Conservation (phyloP, 1,284 basidiomycete species). For the Ustilago trichophora region DNA sequence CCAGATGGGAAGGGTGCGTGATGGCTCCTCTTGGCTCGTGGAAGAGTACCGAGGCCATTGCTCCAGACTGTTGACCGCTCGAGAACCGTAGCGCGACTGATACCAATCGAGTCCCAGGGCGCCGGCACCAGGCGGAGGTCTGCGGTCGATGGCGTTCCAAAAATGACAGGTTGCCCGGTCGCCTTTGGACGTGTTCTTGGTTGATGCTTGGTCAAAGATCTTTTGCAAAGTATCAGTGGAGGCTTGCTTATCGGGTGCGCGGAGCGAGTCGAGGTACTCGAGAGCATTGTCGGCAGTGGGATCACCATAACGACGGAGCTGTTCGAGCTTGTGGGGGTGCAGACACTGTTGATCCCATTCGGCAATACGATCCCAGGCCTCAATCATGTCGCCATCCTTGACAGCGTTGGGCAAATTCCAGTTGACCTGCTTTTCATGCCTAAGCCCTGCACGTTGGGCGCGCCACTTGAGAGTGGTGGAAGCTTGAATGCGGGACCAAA, state of each 20-base stretch:
- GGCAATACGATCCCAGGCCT: constrained; percentile 51
- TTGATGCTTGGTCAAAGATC: constrained; percentile 23
- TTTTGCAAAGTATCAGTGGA: constrained; percentile 17
- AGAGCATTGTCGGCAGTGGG: constrained; percentile 23
- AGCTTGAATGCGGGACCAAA: constrained; percentile 16
- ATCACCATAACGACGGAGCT: constrained; percentile 25
- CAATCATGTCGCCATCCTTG: constrained; percentile 42
- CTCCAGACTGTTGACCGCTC: neutral
- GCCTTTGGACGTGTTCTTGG: too few species aligned
- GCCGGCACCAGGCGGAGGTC: constrained; percentile 49
- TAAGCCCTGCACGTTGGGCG: constrained; percentile 1
- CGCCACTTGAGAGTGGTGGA: constrained; percentile 15
- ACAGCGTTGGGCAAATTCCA: constrained; percentile 25
- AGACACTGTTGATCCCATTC: constrained; percentile 55
- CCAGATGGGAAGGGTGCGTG: constrained; percentile 9
- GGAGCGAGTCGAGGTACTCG: constrained; percentile 1
- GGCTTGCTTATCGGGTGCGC: neutral
- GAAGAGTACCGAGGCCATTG: constrained; percentile 58
- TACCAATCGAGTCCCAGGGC: constrained; percentile 52
- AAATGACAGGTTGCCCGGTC: constrained; percentile 1
- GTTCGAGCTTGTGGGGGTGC: constrained; percentile 39
- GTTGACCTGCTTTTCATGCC: constrained; percentile 26
- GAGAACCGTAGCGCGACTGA: constrained; percentile 32
- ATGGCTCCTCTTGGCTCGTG: constrained; percentile 7
- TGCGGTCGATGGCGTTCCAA: constrained; percentile 16